These are phyloP conservation scores for Chrysanthemum lavandulifolium DNA, from an alignment of 129 eudicot species.

Conservation along the genomic window DNA sequence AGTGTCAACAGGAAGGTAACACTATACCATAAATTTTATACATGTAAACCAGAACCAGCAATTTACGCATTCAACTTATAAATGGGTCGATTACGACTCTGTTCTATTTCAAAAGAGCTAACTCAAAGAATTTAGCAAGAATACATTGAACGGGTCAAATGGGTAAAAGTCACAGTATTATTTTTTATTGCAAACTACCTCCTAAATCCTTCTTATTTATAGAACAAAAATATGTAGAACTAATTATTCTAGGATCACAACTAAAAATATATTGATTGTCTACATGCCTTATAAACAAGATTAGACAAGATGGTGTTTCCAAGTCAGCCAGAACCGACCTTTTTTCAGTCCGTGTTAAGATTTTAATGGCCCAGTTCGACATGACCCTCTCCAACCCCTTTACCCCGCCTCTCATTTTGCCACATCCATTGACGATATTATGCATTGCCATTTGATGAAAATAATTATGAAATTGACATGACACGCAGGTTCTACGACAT, in stretches of 20 bases:
- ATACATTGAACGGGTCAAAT: not conserved
- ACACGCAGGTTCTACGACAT: conserved; percentile 55
- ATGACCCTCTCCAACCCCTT: not conserved
- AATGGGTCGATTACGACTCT: not conserved
- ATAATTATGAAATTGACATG: not conserved
- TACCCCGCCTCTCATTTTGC: not conserved
- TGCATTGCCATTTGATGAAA: not conserved
- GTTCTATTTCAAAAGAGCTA: no score
- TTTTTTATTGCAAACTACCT: no score
- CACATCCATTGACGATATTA: not conserved
- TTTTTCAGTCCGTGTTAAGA: no score
- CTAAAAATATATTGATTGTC: no score
- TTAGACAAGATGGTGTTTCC: no score
- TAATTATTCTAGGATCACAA: no score
- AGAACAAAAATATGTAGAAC: no score
- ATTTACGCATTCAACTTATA: not conserved
- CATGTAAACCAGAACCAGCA: not conserved
- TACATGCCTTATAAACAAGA: no score
- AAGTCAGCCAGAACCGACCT: no score
- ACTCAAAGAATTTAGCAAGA: no score
- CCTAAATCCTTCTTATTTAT: no score
- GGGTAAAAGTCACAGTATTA: not conserved
- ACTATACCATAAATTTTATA: not conserved
- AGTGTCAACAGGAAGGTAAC: conserved; percentile 77
- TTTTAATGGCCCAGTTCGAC: no score